These are phyloP conservation scores for Tricholoma flavovirens DNA, from an alignment of 768 basidiomycete genomes.

Conservation along the genomic window DNA sequence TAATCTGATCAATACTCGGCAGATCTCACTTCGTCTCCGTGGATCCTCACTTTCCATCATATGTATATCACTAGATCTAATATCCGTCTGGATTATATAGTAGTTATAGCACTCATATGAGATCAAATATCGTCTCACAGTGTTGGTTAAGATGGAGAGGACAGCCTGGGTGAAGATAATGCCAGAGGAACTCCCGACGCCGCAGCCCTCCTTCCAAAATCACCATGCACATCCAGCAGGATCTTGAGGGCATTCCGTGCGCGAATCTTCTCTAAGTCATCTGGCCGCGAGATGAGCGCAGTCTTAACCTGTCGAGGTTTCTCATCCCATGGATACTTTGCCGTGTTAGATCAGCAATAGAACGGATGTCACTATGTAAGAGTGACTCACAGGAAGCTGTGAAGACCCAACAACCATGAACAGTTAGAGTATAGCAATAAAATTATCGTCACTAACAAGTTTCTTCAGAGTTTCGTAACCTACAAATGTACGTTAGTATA, in stretches of 20 bases:
- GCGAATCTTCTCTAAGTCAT: constrained; percentile 83
- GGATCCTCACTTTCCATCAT: no score
- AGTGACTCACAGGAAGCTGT: constrained; percentile 43
- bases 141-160: constrained; percentile 21
- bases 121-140: constrained; percentile 8
- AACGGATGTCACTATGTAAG: constrained; percentile 13
- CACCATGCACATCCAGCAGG: constrained; percentile 83
- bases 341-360: constrained; percentile 16
- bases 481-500: constrained; percentile 18
- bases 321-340: constrained; percentile 78
- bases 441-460: constrained; percentile 27
- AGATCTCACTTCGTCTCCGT: no score
- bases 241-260: constrained; percentile 95
- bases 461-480: constrained; percentile 44
- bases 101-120: constrained; percentile 1
- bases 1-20: no score
- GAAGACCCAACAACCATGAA: constrained; percentile 14
- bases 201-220: constrained; percentile 64
- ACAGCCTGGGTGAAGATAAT: constrained; percentile 34
- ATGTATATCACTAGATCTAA: no score
- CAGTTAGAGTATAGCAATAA: constrained; percentile 1
- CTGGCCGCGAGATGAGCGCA: constrained; percentile 60
- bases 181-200: constrained; percentile 34
- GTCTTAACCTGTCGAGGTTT: constrained; percentile 65
- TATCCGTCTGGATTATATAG: no score